A percentile compares a stretch with the other conserved stretches of the same genome.
Conservation (phyloP, 23 red algal genomes). For the Pyropia haitanensis region DNA sequence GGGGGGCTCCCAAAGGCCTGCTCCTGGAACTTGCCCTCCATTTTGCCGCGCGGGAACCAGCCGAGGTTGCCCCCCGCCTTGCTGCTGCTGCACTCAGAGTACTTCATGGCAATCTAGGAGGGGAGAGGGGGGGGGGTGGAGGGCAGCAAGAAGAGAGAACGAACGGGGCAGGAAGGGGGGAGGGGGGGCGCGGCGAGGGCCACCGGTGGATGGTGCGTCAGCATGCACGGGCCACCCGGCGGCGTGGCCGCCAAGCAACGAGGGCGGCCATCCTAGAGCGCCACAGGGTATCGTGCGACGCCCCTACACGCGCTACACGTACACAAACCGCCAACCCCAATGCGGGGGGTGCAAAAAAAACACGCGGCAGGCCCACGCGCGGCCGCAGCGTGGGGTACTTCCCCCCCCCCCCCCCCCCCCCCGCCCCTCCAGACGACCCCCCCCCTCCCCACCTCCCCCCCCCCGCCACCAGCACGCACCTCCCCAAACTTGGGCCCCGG, state of each 20-base stretch:
- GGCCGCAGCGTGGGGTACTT: too few species aligned
- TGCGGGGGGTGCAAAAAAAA: too few species aligned
- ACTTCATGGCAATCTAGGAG: conserved; percentile 41
- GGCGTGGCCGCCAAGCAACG: too few species aligned
- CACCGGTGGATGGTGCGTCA: too few species aligned
- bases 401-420: background rate
- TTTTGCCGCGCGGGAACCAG: conserved; percentile 95
- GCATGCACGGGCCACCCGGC: too few species aligned
- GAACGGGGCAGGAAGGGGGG: background rate
- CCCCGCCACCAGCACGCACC: background rate
- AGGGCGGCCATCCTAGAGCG: too few species aligned
- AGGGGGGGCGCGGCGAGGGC: too few species aligned
- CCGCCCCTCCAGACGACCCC: background rate
- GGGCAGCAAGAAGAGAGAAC: background rate
- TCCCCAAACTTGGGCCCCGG: conserved; percentile 73
- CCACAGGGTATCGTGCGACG: too few species aligned
- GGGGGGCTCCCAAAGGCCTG: conserved; percentile 74
- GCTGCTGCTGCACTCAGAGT: conserved; percentile 75
- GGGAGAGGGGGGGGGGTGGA: background rate
- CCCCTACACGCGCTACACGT: too few species aligned
- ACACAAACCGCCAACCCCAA: too few species aligned
- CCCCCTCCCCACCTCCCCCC: background rate
- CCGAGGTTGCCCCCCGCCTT: conserved; percentile 90
- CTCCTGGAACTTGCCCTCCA: conserved; percentile 88
- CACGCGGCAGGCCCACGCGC: too few species aligned